Evolutionary conservation across 805 yeast species (phyloP).

Genomic region (Kluyveromyces lactis): DNA sequence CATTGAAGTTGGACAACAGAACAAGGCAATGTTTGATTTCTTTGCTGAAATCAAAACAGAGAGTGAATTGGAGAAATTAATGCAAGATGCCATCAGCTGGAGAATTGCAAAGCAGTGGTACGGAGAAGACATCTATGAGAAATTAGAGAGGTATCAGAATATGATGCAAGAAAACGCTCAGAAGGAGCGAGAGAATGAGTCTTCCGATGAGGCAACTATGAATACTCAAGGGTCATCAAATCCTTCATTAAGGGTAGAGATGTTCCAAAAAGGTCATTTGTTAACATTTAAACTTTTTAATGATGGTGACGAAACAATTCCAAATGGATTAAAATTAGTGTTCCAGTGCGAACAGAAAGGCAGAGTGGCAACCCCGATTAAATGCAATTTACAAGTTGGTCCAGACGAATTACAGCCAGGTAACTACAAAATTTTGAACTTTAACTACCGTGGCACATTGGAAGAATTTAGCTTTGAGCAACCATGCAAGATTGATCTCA

Average conservation of each 20-base stretch:
- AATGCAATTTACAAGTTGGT: constrained; percentile 15
- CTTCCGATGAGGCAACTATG: no score
- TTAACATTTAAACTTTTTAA: constrained; percentile 12
- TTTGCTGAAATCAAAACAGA: constrained; percentile 15
- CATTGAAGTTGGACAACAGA: constrained; percentile 15
- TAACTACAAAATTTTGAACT: constrained; percentile 11
- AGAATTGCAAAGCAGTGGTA: constrained; percentile 2
- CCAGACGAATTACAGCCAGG: constrained; percentile 16
- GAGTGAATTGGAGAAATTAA: constrained; percentile 10
- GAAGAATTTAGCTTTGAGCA: constrained; percentile 9
- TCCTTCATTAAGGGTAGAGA: constrained; percentile 7
- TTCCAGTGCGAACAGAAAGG: constrained; percentile 8
- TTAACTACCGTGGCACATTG: constrained; percentile 11
- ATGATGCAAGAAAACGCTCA: not conserved
- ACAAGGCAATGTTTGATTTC: constrained; percentile 17
- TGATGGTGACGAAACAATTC: constrained; percentile 8
- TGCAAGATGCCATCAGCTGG: constrained; percentile 4
- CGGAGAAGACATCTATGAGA: constrained; percentile 1
- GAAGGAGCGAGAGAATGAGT: not conserved
- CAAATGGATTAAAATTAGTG: constrained; percentile 10
- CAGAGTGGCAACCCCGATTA: constrained; percentile 2
- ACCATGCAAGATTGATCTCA: constrained; percentile 10
- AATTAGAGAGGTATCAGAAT: not conserved
- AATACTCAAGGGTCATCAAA: no score
- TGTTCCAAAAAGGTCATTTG: constrained; percentile 13